Base-by-base conservation (phyloP, 768 basidiomycete genomes). In the Suillus placidus region DNA sequence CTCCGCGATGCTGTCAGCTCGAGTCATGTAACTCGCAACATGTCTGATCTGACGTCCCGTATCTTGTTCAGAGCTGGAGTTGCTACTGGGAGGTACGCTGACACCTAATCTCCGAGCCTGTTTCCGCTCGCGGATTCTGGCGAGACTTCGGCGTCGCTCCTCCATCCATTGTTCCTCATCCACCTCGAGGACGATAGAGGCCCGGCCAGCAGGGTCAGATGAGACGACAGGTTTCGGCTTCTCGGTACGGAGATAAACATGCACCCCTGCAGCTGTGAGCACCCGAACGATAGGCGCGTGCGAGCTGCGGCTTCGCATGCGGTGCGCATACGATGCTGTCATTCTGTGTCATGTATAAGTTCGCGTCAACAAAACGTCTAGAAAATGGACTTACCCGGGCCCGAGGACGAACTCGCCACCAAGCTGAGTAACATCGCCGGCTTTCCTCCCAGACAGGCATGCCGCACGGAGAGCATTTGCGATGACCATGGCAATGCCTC, bases 381-480 rank as follows among this genome's bases (percentile, higher is more conserved):
- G 79, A 81, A 26, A 81, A 83, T 66, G 81, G 10, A 83, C 82
- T 67, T 67, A 87, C 85, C 86, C 87, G 10, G 87, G 87, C 16
- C 86, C 87, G 18, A 92, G 81, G 32, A 92, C 84, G 72, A 97
- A 96, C 79, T 98, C 96, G 30, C 95, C 96, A 12, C 95, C 95
- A 23, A 97, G 81, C 76, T 96, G 93, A 49, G 83, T 77, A 51
- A 88, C 75, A 71, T 94, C 88, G 0, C 94, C 94, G 3, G 89
- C 90, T 66, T 85, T 87, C n/a, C 79, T 89, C 89, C 87, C 91
- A 92, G 16, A 93, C 81, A 0, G 93, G 92, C 89, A 96, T 90
- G 32, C 88, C 87, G 34, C 85, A 64, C 86, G 86, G 58, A 94
- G 72, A 3, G 90, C 89, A 66, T 89, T 87, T 66, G 84, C 77